Percentiles rank a stretch among this genome's conserved stretches.
Conservation (phyloP, 2,329 filamentous ascomycete species). For the Hymenoscyphus linearis region DNA sequence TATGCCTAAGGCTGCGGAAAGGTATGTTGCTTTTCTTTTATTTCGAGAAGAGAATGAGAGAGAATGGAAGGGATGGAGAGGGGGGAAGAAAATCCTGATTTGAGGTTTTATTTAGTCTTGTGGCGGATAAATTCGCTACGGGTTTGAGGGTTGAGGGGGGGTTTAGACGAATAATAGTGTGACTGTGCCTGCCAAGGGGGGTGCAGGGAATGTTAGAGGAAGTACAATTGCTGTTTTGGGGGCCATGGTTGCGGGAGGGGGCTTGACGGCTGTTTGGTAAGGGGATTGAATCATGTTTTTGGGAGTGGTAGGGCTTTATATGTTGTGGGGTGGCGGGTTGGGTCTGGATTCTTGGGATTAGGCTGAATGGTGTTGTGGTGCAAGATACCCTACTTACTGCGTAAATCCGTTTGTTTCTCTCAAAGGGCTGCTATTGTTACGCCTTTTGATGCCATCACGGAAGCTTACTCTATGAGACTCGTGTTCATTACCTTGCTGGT, state of each 20-base stretch:
- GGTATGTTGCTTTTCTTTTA: too few relatives aligned
- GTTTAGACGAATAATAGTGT: background rate
- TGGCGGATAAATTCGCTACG: conserved; percentile 10
- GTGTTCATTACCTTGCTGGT: too few relatives aligned
- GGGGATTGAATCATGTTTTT: background rate
- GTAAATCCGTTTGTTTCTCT: too few relatives aligned
- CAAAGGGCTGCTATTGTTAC: too few relatives aligned
- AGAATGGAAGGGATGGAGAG: too few relatives aligned
- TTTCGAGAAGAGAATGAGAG: too few relatives aligned
- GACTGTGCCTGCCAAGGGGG: background rate
- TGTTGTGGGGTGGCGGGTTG: background rate
- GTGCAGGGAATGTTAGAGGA: background rate
- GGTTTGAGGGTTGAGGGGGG: background rate
- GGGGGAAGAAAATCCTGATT: too few relatives aligned
- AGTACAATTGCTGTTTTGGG: background rate
- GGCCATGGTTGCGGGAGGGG: background rate
- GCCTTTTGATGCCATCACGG: too few relatives aligned
- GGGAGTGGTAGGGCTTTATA: background rate
- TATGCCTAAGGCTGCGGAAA: background rate
- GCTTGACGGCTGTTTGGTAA: background rate
- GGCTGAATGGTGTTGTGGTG: background rate
- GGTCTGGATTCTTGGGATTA: background rate
- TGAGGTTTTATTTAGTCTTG: background rate
- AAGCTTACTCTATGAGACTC: too few relatives aligned
- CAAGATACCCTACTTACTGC: background rate